Evolutionary conservation across 179 eudicot species (phyloP).

Genomic region (Spinacia oleracea): DNA sequence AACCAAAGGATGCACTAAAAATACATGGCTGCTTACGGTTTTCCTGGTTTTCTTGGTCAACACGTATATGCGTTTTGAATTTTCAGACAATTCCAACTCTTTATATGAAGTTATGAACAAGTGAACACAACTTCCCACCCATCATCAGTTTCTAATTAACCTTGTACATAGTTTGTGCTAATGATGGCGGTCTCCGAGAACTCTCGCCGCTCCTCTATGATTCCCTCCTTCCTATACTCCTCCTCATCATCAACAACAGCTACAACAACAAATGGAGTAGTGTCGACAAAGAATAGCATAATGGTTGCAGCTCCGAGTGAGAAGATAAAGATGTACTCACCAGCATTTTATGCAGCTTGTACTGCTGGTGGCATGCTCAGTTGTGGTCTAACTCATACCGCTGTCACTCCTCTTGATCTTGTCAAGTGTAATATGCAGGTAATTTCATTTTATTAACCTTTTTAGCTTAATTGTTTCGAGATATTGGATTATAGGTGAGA

Average conservation of each 20-base stretch:
- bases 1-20: neutral
- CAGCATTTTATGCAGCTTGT: slow-evolving; percentile 59
- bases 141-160: too few relatives aligned
- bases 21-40: neutral
- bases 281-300: neutral
- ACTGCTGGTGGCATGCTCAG: slow-evolving; percentile 55
- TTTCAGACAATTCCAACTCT: neutral
- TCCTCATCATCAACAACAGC: neutral
- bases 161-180: neutral
- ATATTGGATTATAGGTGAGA: too few relatives aligned
- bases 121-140: too few relatives aligned
- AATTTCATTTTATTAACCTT: slow-evolving; percentile 27
- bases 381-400: slow-evolving; percentile 73
- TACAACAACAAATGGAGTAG: neutral
- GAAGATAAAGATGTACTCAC: slow-evolving; percentile 61
- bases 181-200: slow-evolving; percentile 30
- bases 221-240: slow-evolving; percentile 59
- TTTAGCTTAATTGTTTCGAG: too few relatives aligned
- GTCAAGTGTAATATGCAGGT: slow-evolving; percentile 93
- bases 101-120: neutral
- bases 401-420: slow-evolving; percentile 78
- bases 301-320: slow-evolving; percentile 47
- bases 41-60: neutral
- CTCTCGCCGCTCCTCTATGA: slow-evolving; percentile 36
- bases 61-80: neutral